These are phyloP conservation scores for Picea abies DNA, from an alignment of 83 land plant species.

Conservation along the genomic window DNA sequence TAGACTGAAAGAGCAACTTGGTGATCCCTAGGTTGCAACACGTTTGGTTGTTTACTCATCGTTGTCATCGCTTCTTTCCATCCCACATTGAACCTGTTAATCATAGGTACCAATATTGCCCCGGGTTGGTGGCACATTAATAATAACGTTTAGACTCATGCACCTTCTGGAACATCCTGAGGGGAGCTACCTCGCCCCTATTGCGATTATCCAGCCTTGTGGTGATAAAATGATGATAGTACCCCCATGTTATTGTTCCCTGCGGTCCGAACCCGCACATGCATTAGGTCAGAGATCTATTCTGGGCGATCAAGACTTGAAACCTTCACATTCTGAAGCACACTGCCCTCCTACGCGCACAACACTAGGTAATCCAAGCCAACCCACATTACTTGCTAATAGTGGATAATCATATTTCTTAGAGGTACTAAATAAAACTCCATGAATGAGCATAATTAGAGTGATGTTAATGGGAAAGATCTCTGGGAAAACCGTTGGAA, in stretches of 20 bases:
- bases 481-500: constrained; percentile 25
- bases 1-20: background rate
- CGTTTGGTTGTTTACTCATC: background rate
- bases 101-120: background rate
- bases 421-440: constrained; percentile 35
- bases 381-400: constrained; percentile 27
- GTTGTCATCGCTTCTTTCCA: background rate
- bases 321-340: constrained; percentile 10
- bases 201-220: background rate
- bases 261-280: too few species aligned
- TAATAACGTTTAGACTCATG: background rate
- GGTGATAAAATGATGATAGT: too few species aligned
- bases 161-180: background rate
- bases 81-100: background rate
- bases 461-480: constrained; percentile 34
- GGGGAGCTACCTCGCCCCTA: background rate
- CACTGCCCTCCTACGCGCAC: constrained; percentile 17
- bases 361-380: constrained; percentile 31
- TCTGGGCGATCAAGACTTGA: background rate
- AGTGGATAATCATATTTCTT: constrained; percentile 33
- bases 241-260: too few species aligned
- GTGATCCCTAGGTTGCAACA: constrained; percentile 10
- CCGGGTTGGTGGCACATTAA: background rate
- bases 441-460: constrained; percentile 41
- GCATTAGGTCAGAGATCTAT: background rate